Percentiles rank a stretch among this genome's conserved stretches.
These are phyloP conservation scores for Coffea humblotiana DNA, from an alignment of 305 asterid genomes.

Conservation along the genomic window DNA sequence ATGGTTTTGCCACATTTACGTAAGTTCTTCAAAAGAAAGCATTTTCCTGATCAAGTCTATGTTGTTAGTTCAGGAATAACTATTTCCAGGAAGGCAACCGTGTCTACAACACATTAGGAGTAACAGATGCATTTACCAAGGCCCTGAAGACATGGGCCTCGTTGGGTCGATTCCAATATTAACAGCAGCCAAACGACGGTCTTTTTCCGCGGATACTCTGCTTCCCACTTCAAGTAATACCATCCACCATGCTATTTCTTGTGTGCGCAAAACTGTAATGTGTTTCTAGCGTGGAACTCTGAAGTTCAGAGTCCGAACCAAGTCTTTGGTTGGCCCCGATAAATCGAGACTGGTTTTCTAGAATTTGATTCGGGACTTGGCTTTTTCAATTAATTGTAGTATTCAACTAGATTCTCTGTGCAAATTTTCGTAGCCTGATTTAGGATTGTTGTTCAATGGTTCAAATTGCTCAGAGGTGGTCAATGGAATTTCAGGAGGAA, in stretches of 20 bases:
- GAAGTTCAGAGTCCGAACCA: not conserved
- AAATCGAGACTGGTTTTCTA: not conserved
- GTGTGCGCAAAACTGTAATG: not conserved
- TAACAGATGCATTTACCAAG: constrained; percentile 50
- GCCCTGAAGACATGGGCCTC: constrained; percentile 63
- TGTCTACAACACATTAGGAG: constrained; percentile 41
- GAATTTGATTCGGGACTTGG: not conserved
- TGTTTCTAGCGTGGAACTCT: not conserved
- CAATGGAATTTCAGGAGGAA: constrained; percentile 69
- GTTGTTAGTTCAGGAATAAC: constrained; percentile 33
- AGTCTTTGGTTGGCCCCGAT: not conserved
- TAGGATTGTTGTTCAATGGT: not conserved
- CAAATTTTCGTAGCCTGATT: not conserved
- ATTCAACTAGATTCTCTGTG: no score
- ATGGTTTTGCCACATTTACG: not conserved
- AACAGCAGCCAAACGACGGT: constrained; percentile 41
- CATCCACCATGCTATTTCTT: not conserved
- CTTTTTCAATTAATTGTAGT: not conserved
- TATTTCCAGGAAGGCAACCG: constrained; percentile 59
- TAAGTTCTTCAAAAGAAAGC: not conserved
- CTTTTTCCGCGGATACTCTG: constrained; percentile 56
- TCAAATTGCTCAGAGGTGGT: constrained; percentile 48
- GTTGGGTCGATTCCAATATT: constrained; percentile 56
- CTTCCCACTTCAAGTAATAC: constrained; percentile 65
- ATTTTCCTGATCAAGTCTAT: not conserved